These are phyloP conservation scores for Euphorbia schlechtendalii DNA, from an alignment of 441 rosid species.

Conservation along the genomic window DNA sequence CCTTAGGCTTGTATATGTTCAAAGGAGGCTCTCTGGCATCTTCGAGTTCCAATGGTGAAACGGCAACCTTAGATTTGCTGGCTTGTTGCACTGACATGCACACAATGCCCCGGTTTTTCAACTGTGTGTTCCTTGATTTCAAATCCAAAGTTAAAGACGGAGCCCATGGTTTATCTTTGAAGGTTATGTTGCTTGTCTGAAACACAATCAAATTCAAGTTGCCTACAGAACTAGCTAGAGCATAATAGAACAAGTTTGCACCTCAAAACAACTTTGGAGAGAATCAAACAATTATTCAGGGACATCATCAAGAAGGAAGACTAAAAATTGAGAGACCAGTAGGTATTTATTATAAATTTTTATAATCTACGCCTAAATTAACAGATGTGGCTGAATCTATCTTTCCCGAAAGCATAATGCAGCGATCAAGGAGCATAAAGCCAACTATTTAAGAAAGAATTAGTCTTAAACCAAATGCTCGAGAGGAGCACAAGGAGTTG, in stretches of 20 bases:
- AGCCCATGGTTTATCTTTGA: slow-evolving; percentile 52
- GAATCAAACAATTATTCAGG: not conserved
- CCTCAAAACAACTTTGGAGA: slow-evolving; percentile 2
- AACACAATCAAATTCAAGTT: slow-evolving; percentile 21
- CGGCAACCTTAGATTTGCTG: slow-evolving; percentile 57
- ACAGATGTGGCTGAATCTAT: not conserved
- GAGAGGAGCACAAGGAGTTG: too few species aligned
- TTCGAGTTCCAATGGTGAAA: slow-evolving; percentile 73
- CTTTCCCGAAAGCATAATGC: not conserved
- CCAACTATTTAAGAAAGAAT: too few species aligned
- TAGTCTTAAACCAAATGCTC: too few species aligned
- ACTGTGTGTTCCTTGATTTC: slow-evolving; percentile 33
- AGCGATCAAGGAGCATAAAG: not conserved
- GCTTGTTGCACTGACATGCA: slow-evolving; percentile 91
- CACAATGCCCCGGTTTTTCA: slow-evolving; percentile 25
- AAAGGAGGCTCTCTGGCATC: slow-evolving; percentile 69
- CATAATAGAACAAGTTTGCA: not conserved
- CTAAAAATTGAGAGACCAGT: not conserved
- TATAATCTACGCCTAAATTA: not conserved
- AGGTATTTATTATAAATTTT: too few species aligned
- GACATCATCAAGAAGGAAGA: not conserved
- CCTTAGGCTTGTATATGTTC: slow-evolving; percentile 72
- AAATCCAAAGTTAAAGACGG: slow-evolving; percentile 38
- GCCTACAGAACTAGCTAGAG: slow-evolving; percentile 17
- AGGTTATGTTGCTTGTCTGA: slow-evolving; percentile 50